A percentile compares a stretch with the other conserved stretches of the same genome.
phyloP scores from a whole-genome alignment of 371 early-diverging fungal species.

The Mucor mucedo region DNA sequence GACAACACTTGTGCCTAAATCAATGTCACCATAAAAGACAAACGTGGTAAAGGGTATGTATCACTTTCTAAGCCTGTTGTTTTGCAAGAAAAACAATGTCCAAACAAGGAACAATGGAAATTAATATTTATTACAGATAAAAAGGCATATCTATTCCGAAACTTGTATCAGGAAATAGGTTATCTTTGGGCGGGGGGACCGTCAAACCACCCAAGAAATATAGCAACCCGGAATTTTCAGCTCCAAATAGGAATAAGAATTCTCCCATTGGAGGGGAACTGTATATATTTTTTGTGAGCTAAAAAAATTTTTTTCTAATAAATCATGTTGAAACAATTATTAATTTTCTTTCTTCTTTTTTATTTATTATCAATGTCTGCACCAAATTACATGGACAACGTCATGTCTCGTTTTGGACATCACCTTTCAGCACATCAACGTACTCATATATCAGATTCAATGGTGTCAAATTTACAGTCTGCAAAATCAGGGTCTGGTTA shows the following conservation, averaged over 20 bases:
- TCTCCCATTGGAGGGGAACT: constrained; percentile 16
- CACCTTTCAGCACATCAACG: constrained; percentile 33
- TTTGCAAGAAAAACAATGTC: not conserved
- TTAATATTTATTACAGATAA: not conserved
- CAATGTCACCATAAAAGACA: too few relatives aligned
- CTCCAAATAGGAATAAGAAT: constrained; percentile 6
- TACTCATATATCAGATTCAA: constrained; percentile 27
- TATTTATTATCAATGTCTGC: constrained; percentile 16
- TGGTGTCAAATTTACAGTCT: constrained; percentile 26
- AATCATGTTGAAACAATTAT: not conserved
- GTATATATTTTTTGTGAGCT: not conserved
- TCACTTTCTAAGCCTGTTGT: too few relatives aligned
- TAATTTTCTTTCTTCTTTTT: not conserved
- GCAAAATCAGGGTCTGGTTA: constrained; percentile 18
- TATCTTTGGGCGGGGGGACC: too few relatives aligned
- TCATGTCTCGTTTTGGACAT: constrained; percentile 39
- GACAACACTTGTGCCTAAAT: not conserved
- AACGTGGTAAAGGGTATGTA: too few relatives aligned
- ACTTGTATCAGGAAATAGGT: too few relatives aligned
- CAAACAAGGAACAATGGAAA: not conserved
- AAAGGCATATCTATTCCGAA: too few relatives aligned
- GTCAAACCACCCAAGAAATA: not conserved
- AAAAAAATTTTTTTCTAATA: not conserved
- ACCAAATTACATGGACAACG: constrained; percentile 29
- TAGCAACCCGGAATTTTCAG: not conserved